phyloP scores from a whole-genome alignment of 2,329 filamentous ascomycete species.

The Tricladium varicosporioides region DNA sequence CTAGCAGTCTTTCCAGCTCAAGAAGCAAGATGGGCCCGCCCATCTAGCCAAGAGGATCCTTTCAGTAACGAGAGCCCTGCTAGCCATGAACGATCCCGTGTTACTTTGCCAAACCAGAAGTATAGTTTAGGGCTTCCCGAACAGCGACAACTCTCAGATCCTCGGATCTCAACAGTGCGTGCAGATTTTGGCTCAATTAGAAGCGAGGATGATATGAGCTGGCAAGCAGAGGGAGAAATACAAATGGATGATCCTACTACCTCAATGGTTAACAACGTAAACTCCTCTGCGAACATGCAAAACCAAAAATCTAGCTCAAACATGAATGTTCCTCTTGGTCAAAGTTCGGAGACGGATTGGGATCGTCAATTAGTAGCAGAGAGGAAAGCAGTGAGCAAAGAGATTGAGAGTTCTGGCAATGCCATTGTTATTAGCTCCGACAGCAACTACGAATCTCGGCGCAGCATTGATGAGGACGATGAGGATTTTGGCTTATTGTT shows the following conservation, averaged over 20 bases:
- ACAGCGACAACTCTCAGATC: slow-evolving; percentile 13
- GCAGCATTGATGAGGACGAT: slow-evolving; percentile 20
- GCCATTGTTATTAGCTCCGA: slow-evolving; percentile 30
- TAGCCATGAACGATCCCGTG: slow-evolving; percentile 16
- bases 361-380: slow-evolving; percentile 27
- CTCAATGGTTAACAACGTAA: slow-evolving; percentile 6
- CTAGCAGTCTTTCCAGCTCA: slow-evolving; percentile 16
- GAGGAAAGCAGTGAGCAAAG: slow-evolving; percentile 26
- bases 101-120: slow-evolving; percentile 22
- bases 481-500: slow-evolving; percentile 33
- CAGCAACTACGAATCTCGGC: slow-evolving; percentile 8
- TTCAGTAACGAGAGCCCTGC: slow-evolving; percentile 19
- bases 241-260: slow-evolving; percentile 2
- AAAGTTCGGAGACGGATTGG: slow-evolving; percentile 1
- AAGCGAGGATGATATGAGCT: slow-evolving; percentile 30
- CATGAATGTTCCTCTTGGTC: background rate
- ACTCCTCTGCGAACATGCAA: background rate
- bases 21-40: slow-evolving; percentile 7
- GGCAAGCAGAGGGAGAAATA: slow-evolving; percentile 28
- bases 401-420: slow-evolving; percentile 21
- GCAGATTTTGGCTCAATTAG: slow-evolving; percentile 11
- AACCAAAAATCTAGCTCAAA: background rate
- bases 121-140: slow-evolving; percentile 26
- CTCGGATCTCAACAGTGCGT: slow-evolving; percentile 13
- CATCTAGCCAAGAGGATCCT: slow-evolving; percentile 25